Percentiles rank a stretch among this genome's conserved stretches.
These are phyloP conservation scores for Salix caprea DNA, from an alignment of 345 rosid species.

Conservation along the genomic window DNA sequence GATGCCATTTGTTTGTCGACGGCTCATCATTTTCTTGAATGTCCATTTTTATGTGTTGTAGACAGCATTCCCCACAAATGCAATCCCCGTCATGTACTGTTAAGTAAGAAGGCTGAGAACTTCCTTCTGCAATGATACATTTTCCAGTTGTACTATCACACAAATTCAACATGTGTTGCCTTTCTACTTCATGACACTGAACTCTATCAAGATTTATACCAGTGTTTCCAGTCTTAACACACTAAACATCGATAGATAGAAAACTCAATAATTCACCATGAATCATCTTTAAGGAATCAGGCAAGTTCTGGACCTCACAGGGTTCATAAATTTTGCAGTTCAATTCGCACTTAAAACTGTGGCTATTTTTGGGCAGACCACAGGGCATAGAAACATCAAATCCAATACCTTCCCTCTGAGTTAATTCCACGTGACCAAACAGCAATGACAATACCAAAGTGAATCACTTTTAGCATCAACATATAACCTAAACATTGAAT, in stretches of 20 bases:
- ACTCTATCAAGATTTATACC: background rate
- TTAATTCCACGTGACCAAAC: background rate
- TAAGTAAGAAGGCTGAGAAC: background rate
- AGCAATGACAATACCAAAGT: background rate
- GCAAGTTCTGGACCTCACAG: background rate
- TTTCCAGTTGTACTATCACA: background rate
- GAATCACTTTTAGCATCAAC: background rate
- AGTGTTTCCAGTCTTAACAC: background rate
- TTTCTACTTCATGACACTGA: background rate
- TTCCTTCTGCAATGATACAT: background rate
- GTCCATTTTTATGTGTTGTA: background rate
- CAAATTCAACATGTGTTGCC: background rate
- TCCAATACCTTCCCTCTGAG: background rate
- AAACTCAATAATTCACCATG: background rate
- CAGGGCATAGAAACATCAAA: background rate
- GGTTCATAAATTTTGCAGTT: background rate
- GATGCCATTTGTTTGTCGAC: background rate
- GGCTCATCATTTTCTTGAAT: background rate
- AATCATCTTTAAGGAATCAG: background rate
- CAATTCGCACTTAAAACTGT: background rate
- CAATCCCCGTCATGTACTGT: background rate
- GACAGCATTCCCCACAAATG: background rate
- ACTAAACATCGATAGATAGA: background rate
- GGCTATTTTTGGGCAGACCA: background rate
- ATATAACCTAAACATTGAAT: background rate